Conservation (phyloP, 352 stramenopile species). For the Thraustochytrium sp. region DNA sequence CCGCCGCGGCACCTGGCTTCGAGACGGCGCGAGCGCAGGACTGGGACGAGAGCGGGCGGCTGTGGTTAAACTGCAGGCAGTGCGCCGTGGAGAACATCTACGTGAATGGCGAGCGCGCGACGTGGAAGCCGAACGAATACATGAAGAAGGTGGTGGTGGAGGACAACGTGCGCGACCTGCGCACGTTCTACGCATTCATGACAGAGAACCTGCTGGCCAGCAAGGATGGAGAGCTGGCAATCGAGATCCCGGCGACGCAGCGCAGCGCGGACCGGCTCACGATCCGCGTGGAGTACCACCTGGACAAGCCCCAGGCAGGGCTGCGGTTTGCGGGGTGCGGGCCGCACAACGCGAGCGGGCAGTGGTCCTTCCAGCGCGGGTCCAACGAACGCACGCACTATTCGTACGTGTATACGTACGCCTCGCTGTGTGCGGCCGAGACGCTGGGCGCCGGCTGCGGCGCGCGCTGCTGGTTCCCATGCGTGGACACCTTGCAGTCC, state of each 20-base stretch:
- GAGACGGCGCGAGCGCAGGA: not conserved
- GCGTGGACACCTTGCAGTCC: slow-evolving; percentile 16
- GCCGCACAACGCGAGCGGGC: not conserved
- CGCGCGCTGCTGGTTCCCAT: slow-evolving; percentile 38
- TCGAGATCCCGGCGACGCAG: not conserved
- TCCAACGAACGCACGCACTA: not conserved
- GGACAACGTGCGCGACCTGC: slow-evolving; percentile 27
- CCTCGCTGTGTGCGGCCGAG: not conserved
- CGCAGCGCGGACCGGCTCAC: not conserved
- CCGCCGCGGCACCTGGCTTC: not conserved
- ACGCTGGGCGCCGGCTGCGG: slow-evolving; percentile 1
- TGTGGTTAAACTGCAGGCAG: slow-evolving; percentile 26
- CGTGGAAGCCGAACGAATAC: not conserved
- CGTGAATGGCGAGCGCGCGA: not conserved
- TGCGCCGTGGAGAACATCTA: not conserved
- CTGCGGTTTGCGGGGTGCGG: not conserved
- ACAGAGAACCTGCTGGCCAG: not conserved
- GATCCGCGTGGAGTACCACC: slow-evolving; percentile 1
- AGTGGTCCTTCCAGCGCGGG: slow-evolving; percentile 16
- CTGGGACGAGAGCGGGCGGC: not conserved
- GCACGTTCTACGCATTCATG: slow-evolving; percentile 23
- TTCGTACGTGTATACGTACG: not conserved
- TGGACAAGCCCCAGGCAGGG: not conserved
- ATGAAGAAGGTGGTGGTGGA: slow-evolving; percentile 14
- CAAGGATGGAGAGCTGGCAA: slow-evolving; percentile 4